phyloP scores from a whole-genome alignment of 2,329 filamentous ascomycete species.

The Exophiala bonariae region DNA sequence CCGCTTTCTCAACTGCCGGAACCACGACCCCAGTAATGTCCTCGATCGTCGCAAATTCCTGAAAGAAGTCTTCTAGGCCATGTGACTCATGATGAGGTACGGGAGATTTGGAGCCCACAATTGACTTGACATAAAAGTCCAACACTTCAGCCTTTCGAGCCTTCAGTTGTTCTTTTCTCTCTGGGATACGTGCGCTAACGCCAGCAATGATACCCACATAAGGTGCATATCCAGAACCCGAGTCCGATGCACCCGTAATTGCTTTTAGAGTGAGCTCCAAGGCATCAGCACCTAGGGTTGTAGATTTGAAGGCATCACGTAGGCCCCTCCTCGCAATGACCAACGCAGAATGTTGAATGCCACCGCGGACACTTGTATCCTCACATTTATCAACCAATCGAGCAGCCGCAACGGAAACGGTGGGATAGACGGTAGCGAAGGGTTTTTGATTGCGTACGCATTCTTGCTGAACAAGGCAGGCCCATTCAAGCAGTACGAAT shows the following conservation, averaged over 20 bases:
- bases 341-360: conserved; percentile 71
- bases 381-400: conserved; percentile 77
- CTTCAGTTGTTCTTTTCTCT: conserved; percentile 63
- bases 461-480: conserved; percentile 73
- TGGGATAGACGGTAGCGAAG: conserved; percentile 55
- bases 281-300: conserved; percentile 59
- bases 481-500: conserved; percentile 91
- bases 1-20: conserved; percentile 81
- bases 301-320: conserved; percentile 67
- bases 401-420: conserved; percentile 69
- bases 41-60: conserved; percentile 68
- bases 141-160: conserved; percentile 71
- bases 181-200: conserved; percentile 72
- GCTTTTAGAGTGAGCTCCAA: conserved; percentile 63
- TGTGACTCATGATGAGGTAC: conserved; percentile 71
- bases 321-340: conserved; percentile 77
- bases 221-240: conserved; percentile 69
- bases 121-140: conserved; percentile 80
- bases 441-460: conserved; percentile 60
- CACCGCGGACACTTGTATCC: conserved; percentile 61
- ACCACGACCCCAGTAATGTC: conserved; percentile 76
- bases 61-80: conserved; percentile 80
- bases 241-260: conserved; percentile 67
- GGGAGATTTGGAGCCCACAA: conserved; percentile 73
- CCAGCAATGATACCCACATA: conserved; percentile 85